These are phyloP conservation scores for Penicillium polonicum DNA, from an alignment of 2,329 filamentous ascomycete species.

Conservation along the genomic window DNA sequence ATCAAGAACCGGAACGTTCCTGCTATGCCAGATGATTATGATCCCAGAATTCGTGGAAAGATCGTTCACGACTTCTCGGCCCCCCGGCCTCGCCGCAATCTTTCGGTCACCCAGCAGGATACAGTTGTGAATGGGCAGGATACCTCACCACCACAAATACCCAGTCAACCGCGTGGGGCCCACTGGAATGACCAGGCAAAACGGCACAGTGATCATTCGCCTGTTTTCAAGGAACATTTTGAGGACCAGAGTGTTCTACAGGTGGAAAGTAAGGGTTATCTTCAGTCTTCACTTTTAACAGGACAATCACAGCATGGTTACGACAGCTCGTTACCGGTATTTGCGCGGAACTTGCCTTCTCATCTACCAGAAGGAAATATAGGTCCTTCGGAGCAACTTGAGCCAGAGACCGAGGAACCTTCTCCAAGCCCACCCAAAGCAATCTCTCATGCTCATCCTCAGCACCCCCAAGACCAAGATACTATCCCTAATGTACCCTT, in stretches of 20 bases:
- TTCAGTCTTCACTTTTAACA: conserved; percentile 42
- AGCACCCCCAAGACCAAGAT: conserved; percentile 29
- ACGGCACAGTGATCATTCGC: conserved; percentile 50
- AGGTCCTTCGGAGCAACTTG: conserved; percentile 8
- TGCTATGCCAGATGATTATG: conserved; percentile 60
- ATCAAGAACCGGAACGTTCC: conserved; percentile 51
- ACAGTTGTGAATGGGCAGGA: conserved; percentile 17
- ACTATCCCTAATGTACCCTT: conserved; percentile 33
- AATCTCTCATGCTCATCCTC: conserved; percentile 10
- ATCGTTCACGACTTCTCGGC: conserved; percentile 66
- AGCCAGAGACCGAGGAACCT: conserved; percentile 6
- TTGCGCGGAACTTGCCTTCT: conserved; percentile 45
- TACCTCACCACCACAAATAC: conserved; percentile 12
- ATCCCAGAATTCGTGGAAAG: conserved; percentile 62
- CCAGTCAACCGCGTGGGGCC: conserved; percentile 14
- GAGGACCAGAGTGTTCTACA: conserved; percentile 47
- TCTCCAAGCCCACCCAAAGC: conserved; percentile 6
- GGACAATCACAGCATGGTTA: conserved; percentile 28
- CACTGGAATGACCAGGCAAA: conserved; percentile 31
- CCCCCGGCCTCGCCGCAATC: conserved; percentile 50
- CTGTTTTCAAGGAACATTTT: conserved; percentile 62
- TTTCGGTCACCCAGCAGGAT: conserved; percentile 26
- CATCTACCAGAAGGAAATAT: conserved; percentile 29
- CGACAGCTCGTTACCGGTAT: conserved; percentile 42
- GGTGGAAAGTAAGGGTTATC: conserved; percentile 44